Percentiles rank a stretch among this genome's conserved stretches.
Evolutionary conservation across 352 stramenopile genomes (phyloP).

Genomic region (Globisporangium paroecandrum): DNA sequence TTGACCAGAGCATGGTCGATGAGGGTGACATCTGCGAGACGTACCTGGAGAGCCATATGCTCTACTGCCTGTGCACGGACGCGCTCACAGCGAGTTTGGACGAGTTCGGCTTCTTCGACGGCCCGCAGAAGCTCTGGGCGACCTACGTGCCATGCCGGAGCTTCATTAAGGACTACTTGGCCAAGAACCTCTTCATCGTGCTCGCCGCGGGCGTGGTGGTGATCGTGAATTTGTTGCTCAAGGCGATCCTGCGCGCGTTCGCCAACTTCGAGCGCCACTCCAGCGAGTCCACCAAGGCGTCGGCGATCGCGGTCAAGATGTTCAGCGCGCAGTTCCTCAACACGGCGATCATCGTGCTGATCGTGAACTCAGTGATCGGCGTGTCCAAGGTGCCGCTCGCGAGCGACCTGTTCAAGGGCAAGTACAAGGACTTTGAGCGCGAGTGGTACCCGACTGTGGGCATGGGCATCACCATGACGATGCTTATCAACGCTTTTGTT

Average conservation of each 20-base stretch:
- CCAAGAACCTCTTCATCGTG: slow-evolving; percentile 67
- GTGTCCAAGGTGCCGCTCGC: slow-evolving; percentile 41
- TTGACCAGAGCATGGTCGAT: slow-evolving; percentile 35
- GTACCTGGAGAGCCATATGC: slow-evolving; percentile 55
- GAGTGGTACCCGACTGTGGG: slow-evolving; percentile 87
- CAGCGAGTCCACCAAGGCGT: slow-evolving; percentile 79
- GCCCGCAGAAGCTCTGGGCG: slow-evolving; percentile 51
- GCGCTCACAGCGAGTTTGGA: slow-evolving; percentile 45
- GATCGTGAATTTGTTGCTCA: slow-evolving; percentile 74
- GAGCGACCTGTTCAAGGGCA: slow-evolving; percentile 65
- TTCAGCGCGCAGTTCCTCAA: slow-evolving; percentile 81
- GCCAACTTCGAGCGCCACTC: slow-evolving; percentile 69
- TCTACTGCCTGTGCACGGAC: slow-evolving; percentile 72
- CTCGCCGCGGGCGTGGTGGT: slow-evolving; percentile 64
- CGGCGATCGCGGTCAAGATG: slow-evolving; percentile 73
- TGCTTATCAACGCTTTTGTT: slow-evolving; percentile 79
- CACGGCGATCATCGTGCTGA: slow-evolving; percentile 75
- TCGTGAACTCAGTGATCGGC: slow-evolving; percentile 66
- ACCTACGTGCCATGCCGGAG: slow-evolving; percentile 47
- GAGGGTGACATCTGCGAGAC: slow-evolving; percentile 45
- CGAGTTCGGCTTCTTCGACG: slow-evolving; percentile 44
- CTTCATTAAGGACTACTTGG: slow-evolving; percentile 68
- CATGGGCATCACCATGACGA: slow-evolving; percentile 83
- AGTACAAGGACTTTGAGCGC: slow-evolving; percentile 80
- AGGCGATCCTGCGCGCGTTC: slow-evolving; percentile 62